Evolutionary conservation across 805 yeast species (phyloP).

Genomic region (Cyberlindnera samutprakarnensis): DNA sequence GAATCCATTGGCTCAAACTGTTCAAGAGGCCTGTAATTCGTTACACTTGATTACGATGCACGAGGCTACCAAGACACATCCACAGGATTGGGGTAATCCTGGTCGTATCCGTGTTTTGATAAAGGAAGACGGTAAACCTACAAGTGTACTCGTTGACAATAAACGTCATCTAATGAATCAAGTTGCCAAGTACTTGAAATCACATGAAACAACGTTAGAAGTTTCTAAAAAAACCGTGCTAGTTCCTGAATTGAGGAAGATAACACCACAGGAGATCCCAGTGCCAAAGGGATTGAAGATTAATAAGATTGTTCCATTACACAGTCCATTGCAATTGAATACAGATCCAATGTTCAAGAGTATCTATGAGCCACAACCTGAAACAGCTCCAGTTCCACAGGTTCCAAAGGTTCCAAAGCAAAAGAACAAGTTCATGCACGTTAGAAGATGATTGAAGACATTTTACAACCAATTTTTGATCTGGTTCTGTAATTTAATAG

Average conservation of each 20-base stretch:
- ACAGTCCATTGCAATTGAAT: slow-evolving; percentile 70
- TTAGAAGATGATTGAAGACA: slow-evolving; percentile 40
- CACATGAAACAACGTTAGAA: slow-evolving; percentile 61
- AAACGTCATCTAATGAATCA: slow-evolving; percentile 61
- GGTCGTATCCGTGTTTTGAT: slow-evolving; percentile 84
- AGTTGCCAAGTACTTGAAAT: slow-evolving; percentile 52
- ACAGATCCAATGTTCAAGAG: slow-evolving; percentile 68
- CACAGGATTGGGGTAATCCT: slow-evolving; percentile 95
- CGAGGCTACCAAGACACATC: slow-evolving; percentile 84
- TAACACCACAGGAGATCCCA: slow-evolving; percentile 56
- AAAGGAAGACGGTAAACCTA: slow-evolving; percentile 41
- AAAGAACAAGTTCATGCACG: slow-evolving; percentile 52
- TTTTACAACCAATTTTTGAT: too few species aligned
- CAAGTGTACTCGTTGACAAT: slow-evolving; percentile 29
- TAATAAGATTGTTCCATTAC: slow-evolving; percentile 85
- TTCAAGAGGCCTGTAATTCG: slow-evolving; percentile 59
- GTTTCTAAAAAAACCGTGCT: slow-evolving; percentile 58
- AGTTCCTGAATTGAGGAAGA: slow-evolving; percentile 54
- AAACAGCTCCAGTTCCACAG: slow-evolving; percentile 28
- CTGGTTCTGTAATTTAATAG: too few species aligned
- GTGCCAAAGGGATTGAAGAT: slow-evolving; percentile 79
- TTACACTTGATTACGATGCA: slow-evolving; percentile 34
- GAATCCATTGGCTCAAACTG: slow-evolving; percentile 80
- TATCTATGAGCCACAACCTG: slow-evolving; percentile 49
- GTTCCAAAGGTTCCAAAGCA: slow-evolving; percentile 35